Percentiles rank a stretch among this genome's conserved stretches.
These are phyloP conservation scores for Viridothelium virens DNA, from an alignment of 495 filamentous ascomycete species.

Conservation along the genomic window DNA sequence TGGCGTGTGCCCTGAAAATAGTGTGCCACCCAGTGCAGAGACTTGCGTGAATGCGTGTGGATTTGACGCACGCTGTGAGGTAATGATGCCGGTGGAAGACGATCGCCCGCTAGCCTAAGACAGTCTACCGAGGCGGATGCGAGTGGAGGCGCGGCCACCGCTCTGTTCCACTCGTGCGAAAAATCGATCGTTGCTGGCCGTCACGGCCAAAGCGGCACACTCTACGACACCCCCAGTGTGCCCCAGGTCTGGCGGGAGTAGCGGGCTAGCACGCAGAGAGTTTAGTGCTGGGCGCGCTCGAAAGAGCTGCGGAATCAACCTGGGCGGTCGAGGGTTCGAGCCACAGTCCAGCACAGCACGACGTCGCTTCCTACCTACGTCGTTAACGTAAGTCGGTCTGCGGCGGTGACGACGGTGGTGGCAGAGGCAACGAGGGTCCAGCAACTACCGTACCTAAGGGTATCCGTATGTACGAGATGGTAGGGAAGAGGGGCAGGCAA, in stretches of 20 bases:
- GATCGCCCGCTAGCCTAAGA: conserved; percentile 10
- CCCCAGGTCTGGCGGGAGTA: background rate
- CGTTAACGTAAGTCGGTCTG: background rate
- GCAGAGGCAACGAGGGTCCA: background rate
- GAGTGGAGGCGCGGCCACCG: conserved; percentile 8
- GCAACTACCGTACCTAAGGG: too few relatives aligned
- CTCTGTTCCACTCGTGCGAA: conserved; percentile 12
- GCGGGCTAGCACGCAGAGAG: background rate
- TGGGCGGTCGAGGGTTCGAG: background rate
- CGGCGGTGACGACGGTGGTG: conserved; percentile 8
- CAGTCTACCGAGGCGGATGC: conserved; percentile 1
- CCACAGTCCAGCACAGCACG: background rate
- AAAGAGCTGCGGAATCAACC: background rate
- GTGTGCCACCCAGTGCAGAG: conserved; percentile 8
- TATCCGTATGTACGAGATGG: too few relatives aligned
- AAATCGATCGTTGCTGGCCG: background rate
- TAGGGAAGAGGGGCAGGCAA: background rate
- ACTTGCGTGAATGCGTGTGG: background rate
- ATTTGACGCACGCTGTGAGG: conserved; percentile 6
- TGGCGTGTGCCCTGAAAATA: conserved; percentile 27
- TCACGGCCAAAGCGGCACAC: conserved; percentile 1
- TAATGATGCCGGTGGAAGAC: conserved; percentile 11
- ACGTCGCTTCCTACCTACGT: background rate
- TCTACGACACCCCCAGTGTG: background rate
- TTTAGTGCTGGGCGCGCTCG: too few relatives aligned